phyloP scores from a whole-genome alignment of 257 asterid genomes.

The Nyctanthes arbortristis region DNA sequence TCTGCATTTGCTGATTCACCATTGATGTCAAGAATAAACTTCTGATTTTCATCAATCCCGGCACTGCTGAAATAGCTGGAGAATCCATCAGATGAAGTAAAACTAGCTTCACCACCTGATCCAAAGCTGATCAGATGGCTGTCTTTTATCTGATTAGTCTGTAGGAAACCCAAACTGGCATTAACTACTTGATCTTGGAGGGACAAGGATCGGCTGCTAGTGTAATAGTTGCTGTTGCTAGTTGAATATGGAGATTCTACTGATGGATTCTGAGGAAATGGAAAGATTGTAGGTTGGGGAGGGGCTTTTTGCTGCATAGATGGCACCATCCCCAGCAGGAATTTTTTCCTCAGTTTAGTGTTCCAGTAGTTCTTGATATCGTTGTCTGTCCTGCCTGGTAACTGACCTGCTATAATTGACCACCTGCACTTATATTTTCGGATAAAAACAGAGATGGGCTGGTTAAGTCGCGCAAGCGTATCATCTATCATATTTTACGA shows the following conservation, averaged over 20 bases:
- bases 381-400: slow-evolving; percentile 30
- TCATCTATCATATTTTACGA: too few relatives aligned
- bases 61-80: background rate
- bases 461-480: background rate
- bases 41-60: background rate
- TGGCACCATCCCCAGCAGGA: slow-evolving; percentile 9
- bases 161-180: background rate
- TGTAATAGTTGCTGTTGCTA: background rate
- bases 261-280: background rate
- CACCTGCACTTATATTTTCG: slow-evolving; percentile 13
- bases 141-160: background rate
- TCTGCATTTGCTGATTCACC: background rate
- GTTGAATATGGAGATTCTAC: background rate
- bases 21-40: background rate
- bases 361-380: slow-evolving; percentile 33
- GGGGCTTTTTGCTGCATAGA: background rate
- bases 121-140: background rate
- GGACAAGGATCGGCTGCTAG: background rate
- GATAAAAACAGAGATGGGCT: background rate
- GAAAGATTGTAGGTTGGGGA: background rate
- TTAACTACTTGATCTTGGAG: background rate
- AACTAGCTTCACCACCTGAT: background rate
- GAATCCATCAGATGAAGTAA: background rate
- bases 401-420: slow-evolving; percentile 33
- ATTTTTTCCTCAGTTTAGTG: slow-evolving; percentile 32